Evolutionary conservation across 1,139 yeast genomes (phyloP).

Genomic region (Dujonia santamariae): DNA sequence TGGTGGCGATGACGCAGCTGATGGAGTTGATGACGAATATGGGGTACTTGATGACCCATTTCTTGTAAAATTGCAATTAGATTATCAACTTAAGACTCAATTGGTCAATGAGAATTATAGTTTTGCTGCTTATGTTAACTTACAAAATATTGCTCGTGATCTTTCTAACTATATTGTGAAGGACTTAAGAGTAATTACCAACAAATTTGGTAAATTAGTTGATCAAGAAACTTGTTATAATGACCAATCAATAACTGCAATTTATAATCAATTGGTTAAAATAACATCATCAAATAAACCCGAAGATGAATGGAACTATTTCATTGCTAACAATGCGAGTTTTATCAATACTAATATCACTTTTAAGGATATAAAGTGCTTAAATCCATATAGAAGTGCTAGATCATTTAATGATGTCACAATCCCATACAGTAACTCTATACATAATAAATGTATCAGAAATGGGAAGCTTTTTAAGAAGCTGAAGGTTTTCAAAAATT

Average conservation of each 20-base stretch:
- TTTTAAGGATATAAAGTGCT: slow-evolving; percentile 17
- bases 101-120: slow-evolving; percentile 42
- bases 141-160: slow-evolving; percentile 44
- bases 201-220: slow-evolving; percentile 32
- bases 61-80: slow-evolving; percentile 37
- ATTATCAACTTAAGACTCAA: slow-evolving; percentile 42
- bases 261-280: slow-evolving; percentile 7
- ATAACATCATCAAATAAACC: slow-evolving; percentile 7
- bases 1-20: slow-evolving; percentile 16
- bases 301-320: slow-evolving; percentile 37
- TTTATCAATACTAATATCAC: slow-evolving; percentile 33
- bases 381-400: slow-evolving; percentile 25
- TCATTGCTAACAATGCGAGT: slow-evolving; percentile 32
- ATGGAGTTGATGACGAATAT: slow-evolving; percentile 15
- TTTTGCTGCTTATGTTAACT: slow-evolving; percentile 42
- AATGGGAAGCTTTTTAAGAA: slow-evolving; percentile 44
- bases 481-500: slow-evolving; percentile 40
- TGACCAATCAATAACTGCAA: slow-evolving; percentile 6
- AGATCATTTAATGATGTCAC: slow-evolving; percentile 27
- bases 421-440: slow-evolving; percentile 35
- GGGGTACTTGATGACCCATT: slow-evolving; percentile 42
- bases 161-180: slow-evolving; percentile 37
- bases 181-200: slow-evolving; percentile 33
- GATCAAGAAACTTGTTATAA: slow-evolving; percentile 15
- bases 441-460: slow-evolving; percentile 45